Evolutionary conservation across 139 green algal species (phyloP).

Genomic region (Auxenochlorella pyrenoidosa): DNA sequence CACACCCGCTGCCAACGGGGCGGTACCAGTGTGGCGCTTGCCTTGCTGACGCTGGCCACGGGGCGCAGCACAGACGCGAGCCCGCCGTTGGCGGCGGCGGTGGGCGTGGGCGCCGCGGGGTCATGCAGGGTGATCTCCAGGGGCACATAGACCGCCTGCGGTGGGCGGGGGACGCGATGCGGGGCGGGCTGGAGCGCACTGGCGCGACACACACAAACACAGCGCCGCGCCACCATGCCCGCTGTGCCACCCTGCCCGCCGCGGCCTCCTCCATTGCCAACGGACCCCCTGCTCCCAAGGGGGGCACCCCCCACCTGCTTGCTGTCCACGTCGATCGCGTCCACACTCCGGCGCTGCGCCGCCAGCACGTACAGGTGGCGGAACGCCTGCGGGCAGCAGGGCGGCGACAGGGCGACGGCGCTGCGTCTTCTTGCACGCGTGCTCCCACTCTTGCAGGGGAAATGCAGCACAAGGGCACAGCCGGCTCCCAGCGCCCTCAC

Average conservation of each 20-base stretch:
- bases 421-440: too few relatives aligned
- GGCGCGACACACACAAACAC: too few relatives aligned
- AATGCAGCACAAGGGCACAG: too few relatives aligned
- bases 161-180: neutral
- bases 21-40: too few relatives aligned
- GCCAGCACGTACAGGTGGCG: constrained; percentile 96
- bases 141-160: constrained; percentile 74
- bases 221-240: too few relatives aligned
- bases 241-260: too few relatives aligned
- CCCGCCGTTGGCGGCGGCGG: neutral
- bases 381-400: constrained; percentile 77
- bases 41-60: constrained; percentile 36
- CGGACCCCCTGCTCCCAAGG: neutral
- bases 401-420: neutral
- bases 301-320: constrained; percentile 20
- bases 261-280: neutral
- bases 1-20: too few relatives aligned
- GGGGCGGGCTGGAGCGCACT: neutral
- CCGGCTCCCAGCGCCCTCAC: too few relatives aligned
- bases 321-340: constrained; percentile 86
- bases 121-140: constrained; percentile 57
- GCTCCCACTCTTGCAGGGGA: too few relatives aligned
- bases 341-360: constrained; percentile 74
- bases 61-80: constrained; percentile 1
- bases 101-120: neutral